A percentile compares a stretch with the other conserved stretches of the same genome.
Evolutionary conservation across 1,284 basidiomycete genomes (phyloP).

Genomic region (Mycena citricolor): DNA sequence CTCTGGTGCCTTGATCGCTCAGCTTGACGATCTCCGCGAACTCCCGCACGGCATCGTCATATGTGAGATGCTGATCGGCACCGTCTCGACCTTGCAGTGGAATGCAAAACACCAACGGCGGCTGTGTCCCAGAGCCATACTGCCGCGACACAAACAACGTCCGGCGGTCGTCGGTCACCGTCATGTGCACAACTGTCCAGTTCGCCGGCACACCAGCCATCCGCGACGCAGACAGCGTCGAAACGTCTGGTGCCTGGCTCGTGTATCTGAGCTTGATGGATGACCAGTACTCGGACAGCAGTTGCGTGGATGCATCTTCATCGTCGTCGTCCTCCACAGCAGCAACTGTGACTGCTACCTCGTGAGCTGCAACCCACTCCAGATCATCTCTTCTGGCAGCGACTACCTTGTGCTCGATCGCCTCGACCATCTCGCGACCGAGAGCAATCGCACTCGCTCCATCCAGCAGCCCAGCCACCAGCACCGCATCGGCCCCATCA

Average conservation of each 20-base stretch:
- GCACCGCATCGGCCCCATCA: slow-evolving; percentile 49
- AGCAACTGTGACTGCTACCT: slow-evolving; percentile 12
- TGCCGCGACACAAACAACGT: slow-evolving; percentile 86
- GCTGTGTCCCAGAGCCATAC: slow-evolving; percentile 47
- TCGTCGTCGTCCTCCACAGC: slow-evolving; percentile 37
- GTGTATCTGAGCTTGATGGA: slow-evolving; percentile 54
- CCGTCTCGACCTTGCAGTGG: slow-evolving; percentile 81
- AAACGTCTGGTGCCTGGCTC: slow-evolving; percentile 41
- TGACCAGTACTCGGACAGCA: slow-evolving; percentile 64
- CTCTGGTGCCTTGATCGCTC: slow-evolving; percentile 77
- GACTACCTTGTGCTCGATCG: slow-evolving; percentile 65
- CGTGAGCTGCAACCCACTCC: slow-evolving; percentile 46
- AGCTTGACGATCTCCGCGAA: slow-evolving; percentile 75
- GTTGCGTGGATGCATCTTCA: too few species aligned
- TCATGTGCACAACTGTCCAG: slow-evolving; percentile 89
- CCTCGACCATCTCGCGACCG: slow-evolving; percentile 76
- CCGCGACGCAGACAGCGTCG: slow-evolving; percentile 38
- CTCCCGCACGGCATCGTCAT: slow-evolving; percentile 73
- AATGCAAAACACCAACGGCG: slow-evolving; percentile 82
- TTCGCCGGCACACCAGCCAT: slow-evolving; percentile 60
- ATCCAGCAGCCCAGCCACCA: slow-evolving; percentile 69
- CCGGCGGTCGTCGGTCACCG: slow-evolving; percentile 77
- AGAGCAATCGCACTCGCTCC: slow-evolving; percentile 73
- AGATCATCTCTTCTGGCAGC: slow-evolving; percentile 53
- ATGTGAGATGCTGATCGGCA: slow-evolving; percentile 72